Conservation (phyloP, 495 filamentous ascomycete genomes). For the Xeromyces bisporus region DNA sequence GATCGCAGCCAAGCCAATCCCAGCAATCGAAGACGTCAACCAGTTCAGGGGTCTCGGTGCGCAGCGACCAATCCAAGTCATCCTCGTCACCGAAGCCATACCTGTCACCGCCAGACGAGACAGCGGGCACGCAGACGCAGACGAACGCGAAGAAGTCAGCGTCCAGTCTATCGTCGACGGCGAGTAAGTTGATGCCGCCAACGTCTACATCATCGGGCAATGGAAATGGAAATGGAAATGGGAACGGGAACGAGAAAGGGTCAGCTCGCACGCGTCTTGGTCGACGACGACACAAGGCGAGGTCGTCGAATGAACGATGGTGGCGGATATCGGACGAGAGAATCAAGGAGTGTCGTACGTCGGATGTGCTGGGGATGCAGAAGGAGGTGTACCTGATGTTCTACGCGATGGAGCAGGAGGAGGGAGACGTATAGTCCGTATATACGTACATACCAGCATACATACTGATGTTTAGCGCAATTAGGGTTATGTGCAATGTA, state of each 20-base stretch:
- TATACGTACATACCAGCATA: too few species aligned
- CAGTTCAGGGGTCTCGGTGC: constrained; percentile 20
- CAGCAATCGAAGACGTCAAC: constrained; percentile 21
- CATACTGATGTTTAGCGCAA: too few species aligned
- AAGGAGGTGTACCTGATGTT: constrained; percentile 92
- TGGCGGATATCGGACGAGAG: constrained; percentile 98
- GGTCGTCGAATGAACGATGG: constrained; percentile 71
- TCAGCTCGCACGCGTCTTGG: too few species aligned
- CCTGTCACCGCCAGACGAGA: constrained; percentile 11
- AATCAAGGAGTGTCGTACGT: constrained; percentile 80
- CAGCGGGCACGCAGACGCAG: too few species aligned
- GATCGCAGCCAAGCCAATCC: constrained; percentile 15
- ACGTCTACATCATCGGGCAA: too few species aligned
- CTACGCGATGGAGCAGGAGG: constrained; percentile 65
- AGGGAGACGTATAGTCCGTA: too few species aligned
- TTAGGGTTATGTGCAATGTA: too few species aligned
- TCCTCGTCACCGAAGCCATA: constrained; percentile 13
- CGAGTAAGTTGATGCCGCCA: constrained; percentile 11
- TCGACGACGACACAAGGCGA: constrained; percentile 42
- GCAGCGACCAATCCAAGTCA: constrained; percentile 19
- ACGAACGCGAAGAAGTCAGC: constrained; percentile 5
- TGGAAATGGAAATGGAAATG: too few species aligned
- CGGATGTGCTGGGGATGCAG: constrained; percentile 84
- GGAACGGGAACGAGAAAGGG: too few species aligned
- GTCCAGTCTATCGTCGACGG: constrained; percentile 10